phyloP scores from a whole-genome alignment of 169 alveolate species.

The Toxoplasma gondii region DNA sequence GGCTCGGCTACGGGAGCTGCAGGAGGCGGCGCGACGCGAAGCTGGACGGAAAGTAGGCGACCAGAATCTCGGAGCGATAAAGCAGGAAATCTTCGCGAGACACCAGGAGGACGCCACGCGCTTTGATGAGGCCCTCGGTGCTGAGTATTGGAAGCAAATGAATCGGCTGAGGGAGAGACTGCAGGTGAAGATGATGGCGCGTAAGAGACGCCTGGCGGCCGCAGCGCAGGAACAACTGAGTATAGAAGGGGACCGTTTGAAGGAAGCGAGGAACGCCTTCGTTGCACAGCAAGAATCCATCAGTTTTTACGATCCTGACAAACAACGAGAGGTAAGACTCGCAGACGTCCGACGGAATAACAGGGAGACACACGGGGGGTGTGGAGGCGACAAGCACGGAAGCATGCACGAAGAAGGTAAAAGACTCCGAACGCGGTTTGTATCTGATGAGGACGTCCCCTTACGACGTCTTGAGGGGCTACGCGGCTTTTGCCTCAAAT shows the following conservation, averaged over 20 bases:
- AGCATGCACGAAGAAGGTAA: background rate
- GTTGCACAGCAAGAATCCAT: background rate
- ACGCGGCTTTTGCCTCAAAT: background rate
- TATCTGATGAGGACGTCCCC: background rate
- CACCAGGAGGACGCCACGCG: background rate
- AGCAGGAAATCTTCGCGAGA: background rate
- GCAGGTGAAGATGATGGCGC: slow-evolving; percentile 5
- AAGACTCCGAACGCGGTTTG: background rate
- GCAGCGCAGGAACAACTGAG: slow-evolving; percentile 11
- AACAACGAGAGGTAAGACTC: background rate
- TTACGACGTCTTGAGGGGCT: too few species aligned
- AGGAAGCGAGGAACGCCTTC: background rate
- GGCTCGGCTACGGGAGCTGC: background rate
- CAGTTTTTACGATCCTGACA: background rate
- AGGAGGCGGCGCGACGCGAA: slow-evolving; percentile 6
- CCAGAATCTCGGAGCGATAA: background rate
- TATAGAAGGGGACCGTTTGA: background rate
- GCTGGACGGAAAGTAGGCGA: background rate
- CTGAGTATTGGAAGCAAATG: slow-evolving; percentile 1
- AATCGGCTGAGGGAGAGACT: background rate
- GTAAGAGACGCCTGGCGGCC: background rate
- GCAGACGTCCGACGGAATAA: background rate
- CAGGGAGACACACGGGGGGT: background rate
- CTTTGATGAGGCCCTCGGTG: background rate
- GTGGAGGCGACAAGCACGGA: background rate